Percentiles rank a stretch among this genome's conserved stretches.
Conservation (phyloP, 116 monocot species). For the Papilionanthe hybrid region DNA sequence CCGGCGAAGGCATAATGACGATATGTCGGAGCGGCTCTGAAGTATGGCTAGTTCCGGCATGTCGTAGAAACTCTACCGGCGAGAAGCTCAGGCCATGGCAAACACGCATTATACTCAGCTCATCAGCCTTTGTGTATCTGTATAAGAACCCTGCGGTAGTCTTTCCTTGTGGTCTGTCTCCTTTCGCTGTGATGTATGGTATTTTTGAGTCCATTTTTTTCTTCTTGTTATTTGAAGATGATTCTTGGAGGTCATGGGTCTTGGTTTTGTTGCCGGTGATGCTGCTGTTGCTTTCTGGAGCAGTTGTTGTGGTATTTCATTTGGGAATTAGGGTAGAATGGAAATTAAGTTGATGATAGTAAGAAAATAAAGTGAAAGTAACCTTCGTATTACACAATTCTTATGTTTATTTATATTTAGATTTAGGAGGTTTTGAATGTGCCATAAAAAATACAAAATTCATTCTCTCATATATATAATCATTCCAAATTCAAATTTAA, state of each 20-base stretch:
- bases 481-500: too few species aligned
- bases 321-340: neutral
- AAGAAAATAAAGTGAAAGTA: too few species aligned
- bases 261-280: neutral
- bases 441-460: too few species aligned
- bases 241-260: neutral
- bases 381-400: too few species aligned
- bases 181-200: neutral
- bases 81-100: constrained; percentile 13
- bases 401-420: neutral
- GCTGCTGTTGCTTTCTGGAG: neutral
- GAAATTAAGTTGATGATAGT: neutral
- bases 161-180: neutral
- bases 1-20: neutral
- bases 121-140: neutral
- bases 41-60: constrained; percentile 4
- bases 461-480: too few species aligned
- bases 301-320: neutral
- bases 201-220: neutral
- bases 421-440: too few species aligned
- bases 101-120: constrained; percentile 12
- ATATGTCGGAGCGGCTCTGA: constrained; percentile 5
- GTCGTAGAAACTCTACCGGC: neutral
- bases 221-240: neutral
- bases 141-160: neutral